These are phyloP conservation scores for Tulasnella sp. DNA, from an alignment of 768 basidiomycete genomes.

Conservation along the genomic window DNA sequence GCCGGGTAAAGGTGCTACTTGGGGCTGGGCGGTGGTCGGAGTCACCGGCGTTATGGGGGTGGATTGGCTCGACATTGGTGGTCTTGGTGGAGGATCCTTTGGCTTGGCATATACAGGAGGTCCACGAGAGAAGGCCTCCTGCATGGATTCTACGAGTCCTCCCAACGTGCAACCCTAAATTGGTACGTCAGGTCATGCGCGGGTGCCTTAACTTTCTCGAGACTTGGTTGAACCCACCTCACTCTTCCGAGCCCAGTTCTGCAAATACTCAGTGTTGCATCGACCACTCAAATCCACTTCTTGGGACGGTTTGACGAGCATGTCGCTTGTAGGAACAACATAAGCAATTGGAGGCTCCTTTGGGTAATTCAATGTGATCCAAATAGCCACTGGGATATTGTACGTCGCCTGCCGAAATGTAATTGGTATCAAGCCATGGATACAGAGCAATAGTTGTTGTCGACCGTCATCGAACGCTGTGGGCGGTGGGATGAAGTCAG, in stretches of 20 bases:
- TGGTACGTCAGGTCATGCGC: not conserved
- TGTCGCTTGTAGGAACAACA: constrained; percentile 84
- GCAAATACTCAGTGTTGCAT: constrained; percentile 60
- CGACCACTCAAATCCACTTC: constrained; percentile 75
- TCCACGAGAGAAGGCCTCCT: constrained; percentile 69
- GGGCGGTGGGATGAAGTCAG: not conserved
- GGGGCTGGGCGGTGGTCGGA: constrained; percentile 22
- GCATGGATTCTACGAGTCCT: constrained; percentile 66
- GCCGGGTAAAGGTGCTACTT: constrained; percentile 22
- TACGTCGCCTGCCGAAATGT: constrained; percentile 65
- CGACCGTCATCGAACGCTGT: constrained; percentile 91
- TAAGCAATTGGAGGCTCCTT: constrained; percentile 73
- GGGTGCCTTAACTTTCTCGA: too few species aligned
- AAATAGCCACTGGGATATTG: constrained; percentile 88
- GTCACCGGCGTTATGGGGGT: constrained; percentile 16
- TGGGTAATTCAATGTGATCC: constrained; percentile 83
- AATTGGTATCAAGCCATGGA: constrained; percentile 90
- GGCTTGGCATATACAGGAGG: constrained; percentile 91
- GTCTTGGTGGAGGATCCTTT: constrained; percentile 27
- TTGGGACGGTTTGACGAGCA: constrained; percentile 74
- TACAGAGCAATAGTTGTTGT: constrained; percentile 79
- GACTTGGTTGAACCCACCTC: constrained; percentile 50
- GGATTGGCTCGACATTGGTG: not conserved
- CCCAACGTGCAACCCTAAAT: constrained; percentile 67
- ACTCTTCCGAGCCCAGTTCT: constrained; percentile 70